Evolutionary conservation across 2,329 filamentous ascomycete species (phyloP), one percentile per base, ranked within the genome.

Genomic region (Ilyonectria mors-panacis): DNA sequence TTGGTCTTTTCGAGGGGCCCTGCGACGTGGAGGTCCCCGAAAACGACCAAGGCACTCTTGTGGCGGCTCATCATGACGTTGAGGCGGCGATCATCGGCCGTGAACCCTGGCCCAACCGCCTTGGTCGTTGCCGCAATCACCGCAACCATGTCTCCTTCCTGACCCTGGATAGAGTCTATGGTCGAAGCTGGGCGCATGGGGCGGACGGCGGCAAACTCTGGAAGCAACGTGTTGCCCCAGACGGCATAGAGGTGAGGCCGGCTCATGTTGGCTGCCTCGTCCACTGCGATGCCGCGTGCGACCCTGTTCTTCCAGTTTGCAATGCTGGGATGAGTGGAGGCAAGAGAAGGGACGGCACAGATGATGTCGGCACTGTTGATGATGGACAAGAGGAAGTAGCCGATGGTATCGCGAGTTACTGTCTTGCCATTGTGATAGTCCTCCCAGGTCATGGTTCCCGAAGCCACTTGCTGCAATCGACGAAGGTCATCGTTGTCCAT

Each of bases 121-220:
- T 13, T 15, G 13, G 12, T n/a, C 15, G 15, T 42, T 17, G 28
- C 48, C 17, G 44, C 68, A 19, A 78, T 60, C 13, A 73, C 63
- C 1, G 72, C 53, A 6, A 65, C 45, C n/a, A 78, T 68, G 21
- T 74, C 70, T 2, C 30, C 59, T 53, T 78, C 72, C 19, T 63
- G 65, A 6, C 74, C 75, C 42, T 78, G 73, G 51, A 67, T 75
- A 1, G 66, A 68, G 47, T 76, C 70, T n/a, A 75, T 58, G 0
- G 70, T 73, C 0, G 55, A 37, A 2, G 70, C 57, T 0, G 66
- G 44, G 2, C 48, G 58, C 42, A 76, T 69, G 4, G 8, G 21
- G 0, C 19, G 12, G 17, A 77, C 28, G 8, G 13, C 9, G 35
- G 35, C 8, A 10, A 37, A 10, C 6, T 37, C 35, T 37, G 70